phyloP scores from a whole-genome alignment of 1,139 yeast genomes.

The Geotrichum macrosporum region DNA sequence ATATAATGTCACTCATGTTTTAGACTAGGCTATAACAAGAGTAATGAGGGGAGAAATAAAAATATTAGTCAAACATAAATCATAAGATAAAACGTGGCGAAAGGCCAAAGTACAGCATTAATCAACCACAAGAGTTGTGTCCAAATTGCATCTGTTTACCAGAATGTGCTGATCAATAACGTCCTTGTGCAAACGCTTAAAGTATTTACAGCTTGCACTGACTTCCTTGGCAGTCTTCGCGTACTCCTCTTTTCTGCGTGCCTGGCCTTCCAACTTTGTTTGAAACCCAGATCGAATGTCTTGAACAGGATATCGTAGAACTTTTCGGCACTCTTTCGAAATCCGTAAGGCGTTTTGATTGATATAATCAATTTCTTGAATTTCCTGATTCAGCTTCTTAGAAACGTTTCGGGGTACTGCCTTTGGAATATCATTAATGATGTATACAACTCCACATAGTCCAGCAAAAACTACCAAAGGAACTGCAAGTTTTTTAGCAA shows the following conservation, averaged over 20 bases:
- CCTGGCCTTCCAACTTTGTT: slow-evolving; percentile 58
- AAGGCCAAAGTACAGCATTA: not conserved
- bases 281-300: slow-evolving; percentile 80
- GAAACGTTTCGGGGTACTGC: slow-evolving; percentile 86
- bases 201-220: slow-evolving; percentile 54
- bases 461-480: slow-evolving; percentile 53
- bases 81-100: not conserved
- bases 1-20: not conserved
- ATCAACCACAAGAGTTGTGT: slow-evolving; percentile 18
- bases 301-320: slow-evolving; percentile 73
- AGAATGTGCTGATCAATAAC: slow-evolving; percentile 29
- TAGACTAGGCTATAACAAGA: not conserved
- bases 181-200: slow-evolving; percentile 48
- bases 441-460: slow-evolving; percentile 58
- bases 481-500: slow-evolving; percentile 39
- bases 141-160: slow-evolving; percentile 29
- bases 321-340: slow-evolving; percentile 76
- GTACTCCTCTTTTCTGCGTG: slow-evolving; percentile 55
- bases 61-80: not conserved
- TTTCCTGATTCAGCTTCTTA: slow-evolving; percentile 58
- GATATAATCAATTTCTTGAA: slow-evolving; percentile 66
- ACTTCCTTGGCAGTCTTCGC: slow-evolving; percentile 55
- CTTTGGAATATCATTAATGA: slow-evolving; percentile 76
- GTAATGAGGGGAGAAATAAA: not conserved
- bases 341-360: slow-evolving; percentile 74